Evolutionary conservation across 148 eudicot species (phyloP).

Genomic region (Simmondsia chinensis): DNA sequence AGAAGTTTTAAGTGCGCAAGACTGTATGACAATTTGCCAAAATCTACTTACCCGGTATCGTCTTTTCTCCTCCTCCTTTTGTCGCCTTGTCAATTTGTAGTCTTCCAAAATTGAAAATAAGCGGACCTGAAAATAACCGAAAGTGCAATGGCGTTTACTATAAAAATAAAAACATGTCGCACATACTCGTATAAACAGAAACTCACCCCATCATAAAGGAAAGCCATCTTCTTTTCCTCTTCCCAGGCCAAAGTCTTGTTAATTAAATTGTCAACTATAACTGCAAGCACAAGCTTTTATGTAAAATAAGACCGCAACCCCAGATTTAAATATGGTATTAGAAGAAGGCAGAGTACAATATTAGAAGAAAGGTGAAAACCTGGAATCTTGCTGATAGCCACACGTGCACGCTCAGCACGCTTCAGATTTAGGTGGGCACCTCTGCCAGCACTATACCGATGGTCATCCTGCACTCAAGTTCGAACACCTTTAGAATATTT

Average conservation of each 20-base stretch:
- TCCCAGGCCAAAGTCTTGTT: slow-evolving; percentile 65
- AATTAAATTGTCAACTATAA: not conserved
- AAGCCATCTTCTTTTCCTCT: slow-evolving; percentile 49
- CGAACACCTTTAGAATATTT: too few relatives aligned
- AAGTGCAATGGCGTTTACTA: not conserved
- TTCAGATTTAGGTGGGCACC: slow-evolving; percentile 87
- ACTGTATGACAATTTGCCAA: too few relatives aligned
- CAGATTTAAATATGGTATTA: not conserved
- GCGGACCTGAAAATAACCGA: slow-evolving; percentile 40
- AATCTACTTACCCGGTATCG: slow-evolving; percentile 46
- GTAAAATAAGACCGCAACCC: slow-evolving; percentile 1
- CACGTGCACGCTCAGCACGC: slow-evolving; percentile 92
- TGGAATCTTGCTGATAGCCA: slow-evolving; percentile 74
- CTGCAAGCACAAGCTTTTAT: slow-evolving; percentile 20
- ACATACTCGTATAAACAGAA: not conserved
- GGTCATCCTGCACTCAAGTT: slow-evolving; percentile 53
- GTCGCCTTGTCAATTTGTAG: slow-evolving; percentile 59
- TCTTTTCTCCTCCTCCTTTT: slow-evolving; percentile 76
- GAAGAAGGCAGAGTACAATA: not conserved
- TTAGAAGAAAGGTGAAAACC: slow-evolving; percentile 24
- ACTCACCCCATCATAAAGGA: slow-evolving; percentile 76
- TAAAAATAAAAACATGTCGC: not conserved
- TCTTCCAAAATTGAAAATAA: slow-evolving; percentile 83
- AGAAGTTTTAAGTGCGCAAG: too few relatives aligned
- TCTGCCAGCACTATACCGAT: slow-evolving; percentile 82